A percentile compares a stretch with the other conserved stretches of the same genome.
These are phyloP conservation scores for Dianthus caryophyllus DNA, from an alignment of 148 eudicot genomes.

Conservation along the genomic window DNA sequence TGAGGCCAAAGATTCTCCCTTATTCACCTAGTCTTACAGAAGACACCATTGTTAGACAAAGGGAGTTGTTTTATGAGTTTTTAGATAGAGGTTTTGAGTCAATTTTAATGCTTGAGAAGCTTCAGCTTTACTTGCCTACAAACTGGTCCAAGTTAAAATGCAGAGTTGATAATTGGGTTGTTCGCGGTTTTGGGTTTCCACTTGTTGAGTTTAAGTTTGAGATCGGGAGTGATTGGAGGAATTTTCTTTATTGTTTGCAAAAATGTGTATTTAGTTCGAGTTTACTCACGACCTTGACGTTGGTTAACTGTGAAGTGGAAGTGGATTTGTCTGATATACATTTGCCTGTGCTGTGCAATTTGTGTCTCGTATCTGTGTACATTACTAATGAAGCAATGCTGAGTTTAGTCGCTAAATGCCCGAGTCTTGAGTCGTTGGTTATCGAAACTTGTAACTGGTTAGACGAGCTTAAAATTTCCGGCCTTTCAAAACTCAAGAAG, in stretches of 20 bases:
- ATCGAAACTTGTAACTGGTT: background rate
- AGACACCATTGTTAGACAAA: background rate
- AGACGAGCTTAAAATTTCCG: conserved; percentile 1
- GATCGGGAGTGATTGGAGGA: background rate
- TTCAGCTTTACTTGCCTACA: background rate
- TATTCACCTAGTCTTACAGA: background rate
- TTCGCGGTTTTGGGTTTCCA: background rate
- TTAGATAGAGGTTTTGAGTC: conserved; percentile 14
- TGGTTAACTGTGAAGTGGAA: conserved; percentile 10
- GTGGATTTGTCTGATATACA: background rate
- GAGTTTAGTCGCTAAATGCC: background rate
- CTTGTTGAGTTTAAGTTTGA: background rate
- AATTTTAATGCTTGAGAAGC: background rate
- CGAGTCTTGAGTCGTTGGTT: conserved; percentile 3
- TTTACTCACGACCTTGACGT: conserved; percentile 4
- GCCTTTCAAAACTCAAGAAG: conserved; percentile 13
- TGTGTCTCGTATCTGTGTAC: background rate
- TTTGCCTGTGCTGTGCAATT: background rate
- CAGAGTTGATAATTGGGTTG: conserved; percentile 15
- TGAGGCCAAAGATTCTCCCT: background rate
- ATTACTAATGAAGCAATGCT: conserved; percentile 3
- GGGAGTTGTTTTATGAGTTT: conserved; percentile 1
- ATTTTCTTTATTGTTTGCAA: conserved; percentile 10
- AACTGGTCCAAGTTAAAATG: conserved; percentile 1
- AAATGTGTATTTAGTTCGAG: conserved; percentile 1